Percentiles rank a stretch among this genome's conserved stretches.
These are phyloP conservation scores for Bondarzewia mesenterica DNA, from an alignment of 1,284 basidiomycete species.

Conservation along the genomic window DNA sequence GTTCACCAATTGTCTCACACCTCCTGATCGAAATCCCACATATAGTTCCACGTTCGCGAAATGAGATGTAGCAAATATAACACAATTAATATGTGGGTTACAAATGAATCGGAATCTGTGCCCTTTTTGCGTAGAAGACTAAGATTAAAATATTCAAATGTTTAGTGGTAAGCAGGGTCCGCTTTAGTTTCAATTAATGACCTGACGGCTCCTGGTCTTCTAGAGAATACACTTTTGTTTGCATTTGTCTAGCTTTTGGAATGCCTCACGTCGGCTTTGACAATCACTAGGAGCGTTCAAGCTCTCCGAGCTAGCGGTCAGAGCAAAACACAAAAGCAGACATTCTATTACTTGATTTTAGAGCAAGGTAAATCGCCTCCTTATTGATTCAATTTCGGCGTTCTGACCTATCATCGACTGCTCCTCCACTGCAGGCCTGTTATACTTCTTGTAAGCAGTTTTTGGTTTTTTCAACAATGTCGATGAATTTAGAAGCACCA, in stretches of 20 bases:
- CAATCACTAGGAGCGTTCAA: conserved; percentile 22
- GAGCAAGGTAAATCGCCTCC: conserved; percentile 20
- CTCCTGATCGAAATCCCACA: no score
- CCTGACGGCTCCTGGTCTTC: neutral
- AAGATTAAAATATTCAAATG: no score
- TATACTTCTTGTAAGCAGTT: neutral
- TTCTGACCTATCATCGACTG: neutral
- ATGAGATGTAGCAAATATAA: no score
- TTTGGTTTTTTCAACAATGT: no score
- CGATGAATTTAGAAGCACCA: no score
- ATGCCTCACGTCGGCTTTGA: conserved; percentile 18
- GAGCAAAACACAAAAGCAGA: conserved; percentile 14
- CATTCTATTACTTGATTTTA: conserved; percentile 20
- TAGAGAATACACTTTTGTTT: conserved; percentile 20
- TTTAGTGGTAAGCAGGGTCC: neutral
- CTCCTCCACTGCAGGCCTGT: neutral
- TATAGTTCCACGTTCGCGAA: no score
- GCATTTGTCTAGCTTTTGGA: conserved; percentile 24
- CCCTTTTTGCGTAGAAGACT: neutral
- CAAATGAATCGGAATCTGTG: no score
- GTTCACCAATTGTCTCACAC: no score
- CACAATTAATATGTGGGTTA: no score
- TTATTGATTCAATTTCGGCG: neutral
- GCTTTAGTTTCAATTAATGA: neutral
- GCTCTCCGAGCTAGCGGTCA: conserved; percentile 16